phyloP scores from a whole-genome alignment of 1,284 basidiomycete genomes.

The Austroboletus niveus region DNA sequence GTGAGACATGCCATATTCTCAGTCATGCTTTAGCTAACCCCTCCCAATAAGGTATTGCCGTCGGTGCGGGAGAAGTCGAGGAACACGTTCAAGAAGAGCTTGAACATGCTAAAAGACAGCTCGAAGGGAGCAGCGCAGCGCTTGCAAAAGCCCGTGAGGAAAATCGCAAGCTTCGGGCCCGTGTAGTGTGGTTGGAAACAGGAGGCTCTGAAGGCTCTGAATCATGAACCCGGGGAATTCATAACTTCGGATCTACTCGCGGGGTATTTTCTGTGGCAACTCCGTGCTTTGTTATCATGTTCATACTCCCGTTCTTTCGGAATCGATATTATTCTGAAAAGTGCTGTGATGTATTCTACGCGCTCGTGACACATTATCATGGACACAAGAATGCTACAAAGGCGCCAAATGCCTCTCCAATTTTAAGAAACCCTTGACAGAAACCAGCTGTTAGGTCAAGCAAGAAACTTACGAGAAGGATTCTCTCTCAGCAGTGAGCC shows the following conservation, averaged over 20 bases:
- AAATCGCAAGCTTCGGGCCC: slow-evolving; percentile 35
- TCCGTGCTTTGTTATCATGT: slow-evolving; percentile 9
- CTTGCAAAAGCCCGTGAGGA: slow-evolving; percentile 36
- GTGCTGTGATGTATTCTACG: slow-evolving; percentile 8
- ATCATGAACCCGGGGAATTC: slow-evolving; percentile 24
- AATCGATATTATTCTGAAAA: slow-evolving; percentile 9
- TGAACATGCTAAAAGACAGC: slow-evolving; percentile 44
- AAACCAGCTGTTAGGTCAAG: slow-evolving; percentile 6
- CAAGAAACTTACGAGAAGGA: slow-evolving; percentile 7
- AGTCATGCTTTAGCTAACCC: slow-evolving; percentile 2
- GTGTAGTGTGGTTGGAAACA: slow-evolving; percentile 34
- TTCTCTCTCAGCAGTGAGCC: slow-evolving; percentile 20
- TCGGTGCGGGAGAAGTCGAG: slow-evolving; percentile 69
- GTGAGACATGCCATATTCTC: slow-evolving; percentile 36
- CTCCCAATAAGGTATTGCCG: slow-evolving; percentile 55
- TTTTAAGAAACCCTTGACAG: neutral
- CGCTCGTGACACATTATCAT: slow-evolving; percentile 10
- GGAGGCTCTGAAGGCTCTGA: slow-evolving; percentile 37
- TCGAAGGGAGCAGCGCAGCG: slow-evolving; percentile 42
- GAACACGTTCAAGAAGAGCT: slow-evolving; percentile 52
- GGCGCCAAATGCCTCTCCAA: neutral
- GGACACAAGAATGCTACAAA: slow-evolving; percentile 16
- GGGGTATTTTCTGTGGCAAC: slow-evolving; percentile 5
- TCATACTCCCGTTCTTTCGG: slow-evolving; percentile 10
- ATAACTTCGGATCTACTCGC: slow-evolving; percentile 6